Base-by-base conservation (phyloP, 1,284 basidiomycete genomes). In the Boletus calvinii region DNA sequence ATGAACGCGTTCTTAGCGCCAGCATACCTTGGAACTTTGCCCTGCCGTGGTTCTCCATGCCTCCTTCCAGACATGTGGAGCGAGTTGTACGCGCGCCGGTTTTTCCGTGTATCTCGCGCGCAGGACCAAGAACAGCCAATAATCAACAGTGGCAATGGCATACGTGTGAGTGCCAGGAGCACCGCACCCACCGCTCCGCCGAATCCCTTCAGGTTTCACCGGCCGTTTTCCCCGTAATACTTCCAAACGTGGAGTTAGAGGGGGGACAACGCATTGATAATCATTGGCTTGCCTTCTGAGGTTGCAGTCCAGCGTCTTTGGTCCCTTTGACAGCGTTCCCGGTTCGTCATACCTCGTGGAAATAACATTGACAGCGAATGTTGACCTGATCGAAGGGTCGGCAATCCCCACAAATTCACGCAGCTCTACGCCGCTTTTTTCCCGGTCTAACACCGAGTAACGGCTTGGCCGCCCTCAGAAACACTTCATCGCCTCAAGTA, bases 401-500 rank as follows among this genome's bases (percentile, higher is more conserved):
- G 24, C n/a, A 17, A 22, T 40, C n/a, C 5, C 32, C 42, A 18
- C n/a, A 17, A 12, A 6, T 26, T 6, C 15, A 38, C 26, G 22
- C 8, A 45, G 17, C 18, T 39, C 32, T 15, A 32, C 15, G 6
- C 34, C 18, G 34, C 26, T 26, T 26, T 26, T 43, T 36, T 46
- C 18, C 62, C 65, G 57, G 53, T 66, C 59, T 64, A 66, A 54
- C 50, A 10, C 65, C 65, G 65, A 58, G 34, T 1, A n/a, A 30
- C 6, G 13, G 20, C 40, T 41, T 32, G 31, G 36, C 36, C 3
- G 5, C n/a, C 18, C 26, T 45, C 50, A 26, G 37, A 32, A 17
- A 13, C 32, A 12, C 31, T 20, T 13, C 32, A n/a, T 30, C 26
- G 35, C 40, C 29, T 24, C 26, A 15, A 37, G 26, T 38, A 45